Percentiles rank a stretch among this genome's conserved stretches.
phyloP scores from a whole-genome alignment of 164 flowering plant genomes.

The Stephania japonica region DNA sequence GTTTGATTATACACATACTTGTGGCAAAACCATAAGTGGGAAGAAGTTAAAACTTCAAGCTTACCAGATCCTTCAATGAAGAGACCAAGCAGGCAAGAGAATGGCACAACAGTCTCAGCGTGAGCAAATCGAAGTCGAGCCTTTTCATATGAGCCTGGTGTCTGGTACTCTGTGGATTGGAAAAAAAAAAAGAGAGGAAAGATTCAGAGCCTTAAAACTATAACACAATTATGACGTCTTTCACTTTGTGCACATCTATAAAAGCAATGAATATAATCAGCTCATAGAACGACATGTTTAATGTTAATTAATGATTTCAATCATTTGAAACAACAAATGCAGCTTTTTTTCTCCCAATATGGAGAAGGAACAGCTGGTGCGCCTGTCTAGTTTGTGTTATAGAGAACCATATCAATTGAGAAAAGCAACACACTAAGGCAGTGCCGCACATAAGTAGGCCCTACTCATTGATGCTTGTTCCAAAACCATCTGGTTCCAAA shows the following conservation, averaged over 20 bases:
- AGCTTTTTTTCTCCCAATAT: too few relatives aligned
- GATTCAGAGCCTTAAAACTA: neutral
- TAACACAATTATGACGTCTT: neutral
- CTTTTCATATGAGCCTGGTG: slow-evolving; percentile 79
- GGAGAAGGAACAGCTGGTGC: neutral
- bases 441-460: neutral
- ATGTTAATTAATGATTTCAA: too few relatives aligned
- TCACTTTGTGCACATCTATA: neutral
- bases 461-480: neutral
- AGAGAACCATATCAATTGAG: neutral
- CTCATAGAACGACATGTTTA: neutral
- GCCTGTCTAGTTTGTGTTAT: too few relatives aligned
- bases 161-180: slow-evolving; percentile 36
- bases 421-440: neutral
- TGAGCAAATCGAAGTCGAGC: slow-evolving; percentile 94
- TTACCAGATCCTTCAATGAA: slow-evolving; percentile 77
- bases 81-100: slow-evolving; percentile 93
- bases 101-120: slow-evolving; percentile 94
- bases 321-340: too few relatives aligned
- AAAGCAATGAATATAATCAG: neutral
- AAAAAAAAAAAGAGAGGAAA: slow-evolving; percentile 6
- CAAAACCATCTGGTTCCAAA: neutral
- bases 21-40: neutral
- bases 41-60: slow-evolving; percentile 10
- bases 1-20: neutral